Conservation (phyloP, 257 asterid species). For the Solanum medicagineum region DNA sequence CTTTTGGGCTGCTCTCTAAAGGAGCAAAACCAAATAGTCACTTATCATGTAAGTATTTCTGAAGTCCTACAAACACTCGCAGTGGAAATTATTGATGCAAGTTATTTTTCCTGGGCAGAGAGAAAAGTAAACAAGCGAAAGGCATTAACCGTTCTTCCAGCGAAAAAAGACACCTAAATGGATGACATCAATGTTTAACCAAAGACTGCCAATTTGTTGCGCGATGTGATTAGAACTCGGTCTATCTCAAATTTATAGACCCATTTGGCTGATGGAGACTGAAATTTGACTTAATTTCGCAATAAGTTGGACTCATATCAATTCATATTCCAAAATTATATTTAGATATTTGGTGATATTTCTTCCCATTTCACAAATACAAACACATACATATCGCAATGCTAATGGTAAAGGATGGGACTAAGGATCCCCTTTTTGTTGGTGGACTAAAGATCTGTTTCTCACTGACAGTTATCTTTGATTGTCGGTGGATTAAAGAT, state of each 20-base stretch:
- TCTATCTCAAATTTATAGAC: not conserved
- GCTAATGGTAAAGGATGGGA: not conserved
- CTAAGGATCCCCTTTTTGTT: not conserved
- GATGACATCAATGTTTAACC: not conserved
- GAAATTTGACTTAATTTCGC: not conserved
- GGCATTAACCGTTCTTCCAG: not conserved
- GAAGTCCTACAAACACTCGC: not conserved
- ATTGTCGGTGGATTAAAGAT: not conserved
- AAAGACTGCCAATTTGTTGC: not conserved
- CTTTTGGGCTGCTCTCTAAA: slow-evolving; percentile 28
- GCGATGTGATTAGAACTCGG: not conserved
- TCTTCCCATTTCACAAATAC: not conserved
- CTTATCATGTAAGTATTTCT: not conserved
- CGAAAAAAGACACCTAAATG: not conserved
- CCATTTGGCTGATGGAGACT: not conserved
- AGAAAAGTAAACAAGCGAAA: not conserved
- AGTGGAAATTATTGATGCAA: not conserved
- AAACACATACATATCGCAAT: not conserved
- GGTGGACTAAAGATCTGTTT: not conserved
- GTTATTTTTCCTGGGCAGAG: not conserved
- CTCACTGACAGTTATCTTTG: not conserved
- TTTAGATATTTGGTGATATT: not conserved
- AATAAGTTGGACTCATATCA: not conserved
- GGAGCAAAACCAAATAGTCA: not conserved
- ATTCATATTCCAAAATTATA: not conserved